Base-by-base conservation (phyloP, 192 early-diverging fungal genomes). In the Nowakowskiella sp. region DNA sequence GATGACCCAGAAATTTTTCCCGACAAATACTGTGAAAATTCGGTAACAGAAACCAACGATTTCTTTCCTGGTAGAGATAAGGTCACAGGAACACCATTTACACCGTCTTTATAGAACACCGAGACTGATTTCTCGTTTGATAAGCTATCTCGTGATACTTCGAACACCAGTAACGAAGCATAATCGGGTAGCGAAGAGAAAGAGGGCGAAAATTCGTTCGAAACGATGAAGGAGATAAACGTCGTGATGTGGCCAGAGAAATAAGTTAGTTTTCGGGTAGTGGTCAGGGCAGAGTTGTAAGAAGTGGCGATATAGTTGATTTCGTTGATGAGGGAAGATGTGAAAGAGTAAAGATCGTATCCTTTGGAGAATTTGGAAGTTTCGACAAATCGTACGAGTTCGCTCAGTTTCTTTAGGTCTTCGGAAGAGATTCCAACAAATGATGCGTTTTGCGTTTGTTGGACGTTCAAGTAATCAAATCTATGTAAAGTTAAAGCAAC, bases 231-330 rank as follows among this genome's bases (percentile, higher is more conserved):
- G 56, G 54, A 57, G 31, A 36, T 16, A 19, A 60, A 60, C 22
- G 58, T 60, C 8, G 58, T 60, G 31, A 59, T 59, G 28, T 60
- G 58, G 2, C 58, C 58, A 21, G 58, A 60, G 56, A 47, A 60
- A 28, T 60, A 59, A 13, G 10, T 6, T 9, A 60, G 10, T 56
- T 60, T 24, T 45, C 19, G 34, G 21, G n/a, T 0, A 8, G 57
- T 10, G 27, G 51, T n/a, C n/a, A n/a, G n/a, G n/a, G n/a, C n/a
- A n/a, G n/a, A n/a, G n/a, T n/a, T 23, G 16, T 4, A 39, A 59
- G 10, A 56, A 13, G 0, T 13, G 16, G 47, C 31, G 51, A 19
- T 45, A 16, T 51, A 21, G 6, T 58, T 59, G 49, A 58, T 10
- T 10, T 16, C 10, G 10, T 9, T 59, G 9, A 59, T 4, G 10